phyloP scores from a whole-genome alignment of 2,329 filamentous ascomycete species.

The Taxawa tesnikishii region DNA sequence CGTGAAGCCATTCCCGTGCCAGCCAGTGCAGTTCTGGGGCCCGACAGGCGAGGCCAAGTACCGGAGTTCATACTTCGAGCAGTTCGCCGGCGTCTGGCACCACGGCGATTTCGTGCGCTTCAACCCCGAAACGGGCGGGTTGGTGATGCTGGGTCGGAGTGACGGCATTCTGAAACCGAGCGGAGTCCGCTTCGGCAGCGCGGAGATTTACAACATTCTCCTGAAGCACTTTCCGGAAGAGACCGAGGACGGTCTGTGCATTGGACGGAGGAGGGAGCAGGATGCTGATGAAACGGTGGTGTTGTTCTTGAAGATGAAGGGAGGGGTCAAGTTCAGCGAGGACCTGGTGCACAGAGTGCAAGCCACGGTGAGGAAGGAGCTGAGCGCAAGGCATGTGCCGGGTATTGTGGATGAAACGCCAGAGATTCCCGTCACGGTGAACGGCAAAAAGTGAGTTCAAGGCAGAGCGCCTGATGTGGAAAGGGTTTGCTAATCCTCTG shows the following conservation, averaged over 20 bases:
- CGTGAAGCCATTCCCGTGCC: conserved; percentile 73
- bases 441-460: conserved; percentile 76
- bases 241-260: conserved; percentile 76
- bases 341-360: conserved; percentile 54
- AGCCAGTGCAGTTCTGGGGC: conserved; percentile 85
- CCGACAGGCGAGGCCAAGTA: conserved; percentile 63
- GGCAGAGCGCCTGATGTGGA: background rate
- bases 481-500: background rate
- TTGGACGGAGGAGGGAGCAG: conserved; percentile 58
- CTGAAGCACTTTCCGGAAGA: conserved; percentile 67
- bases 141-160: conserved; percentile 83
- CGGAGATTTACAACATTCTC: conserved; percentile 94
- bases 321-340: conserved; percentile 42
- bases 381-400: conserved; percentile 84
- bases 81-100: conserved; percentile 72
- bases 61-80: conserved; percentile 73
- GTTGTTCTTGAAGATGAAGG: conserved; percentile 70
- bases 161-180: conserved; percentile 89
- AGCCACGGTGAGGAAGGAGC: conserved; percentile 55
- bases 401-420: conserved; percentile 69
- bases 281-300: conserved; percentile 81
- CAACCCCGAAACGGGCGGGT: conserved; percentile 58
- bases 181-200: conserved; percentile 82
- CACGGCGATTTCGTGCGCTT: conserved; percentile 83
- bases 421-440: conserved; percentile 82